Percentiles rank a stretch among this genome's conserved stretches.
These are phyloP conservation scores for Linum usitatissimum DNA, from an alignment of 345 rosid genomes.

Conservation along the genomic window DNA sequence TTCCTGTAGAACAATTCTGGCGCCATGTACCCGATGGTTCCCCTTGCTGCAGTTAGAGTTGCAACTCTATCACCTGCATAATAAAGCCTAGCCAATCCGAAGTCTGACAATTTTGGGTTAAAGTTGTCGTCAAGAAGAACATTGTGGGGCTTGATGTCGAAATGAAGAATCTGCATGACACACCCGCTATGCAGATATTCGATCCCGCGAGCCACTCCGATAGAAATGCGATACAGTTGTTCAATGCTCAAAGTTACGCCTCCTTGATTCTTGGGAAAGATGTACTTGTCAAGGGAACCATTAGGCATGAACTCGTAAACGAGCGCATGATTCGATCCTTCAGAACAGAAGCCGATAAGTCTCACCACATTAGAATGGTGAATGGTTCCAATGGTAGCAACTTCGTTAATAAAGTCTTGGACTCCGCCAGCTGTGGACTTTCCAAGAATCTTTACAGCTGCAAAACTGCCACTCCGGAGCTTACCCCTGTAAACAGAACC, in stretches of 20 bases:
- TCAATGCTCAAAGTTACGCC: background rate
- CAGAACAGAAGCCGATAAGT: constrained; percentile 4
- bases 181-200: background rate
- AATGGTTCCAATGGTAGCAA: constrained; percentile 13
- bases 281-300: constrained; percentile 1
- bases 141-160: too few relatives aligned
- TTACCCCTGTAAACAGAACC: constrained; percentile 9
- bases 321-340: constrained; percentile 8
- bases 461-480: constrained; percentile 6
- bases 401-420: constrained; percentile 10
- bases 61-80: too few relatives aligned
- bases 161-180: too few relatives aligned
- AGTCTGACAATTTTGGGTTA: too few relatives aligned
- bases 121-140: too few relatives aligned
- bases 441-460: background rate
- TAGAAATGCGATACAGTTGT: background rate
- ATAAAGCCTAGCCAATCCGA: too few relatives aligned
- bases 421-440: background rate
- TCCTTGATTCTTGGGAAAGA: background rate
- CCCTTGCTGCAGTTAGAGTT: too few relatives aligned
- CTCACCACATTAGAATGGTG: constrained; percentile 2
- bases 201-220: constrained; percentile 8
- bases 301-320: background rate
- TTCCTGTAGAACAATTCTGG: too few relatives aligned
- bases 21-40: too few relatives aligned